Evolutionary conservation across 805 yeast species (phyloP), one percentile per base, ranked within the genome.

Genomic region (Wickerhamomyces ciferrii): DNA sequence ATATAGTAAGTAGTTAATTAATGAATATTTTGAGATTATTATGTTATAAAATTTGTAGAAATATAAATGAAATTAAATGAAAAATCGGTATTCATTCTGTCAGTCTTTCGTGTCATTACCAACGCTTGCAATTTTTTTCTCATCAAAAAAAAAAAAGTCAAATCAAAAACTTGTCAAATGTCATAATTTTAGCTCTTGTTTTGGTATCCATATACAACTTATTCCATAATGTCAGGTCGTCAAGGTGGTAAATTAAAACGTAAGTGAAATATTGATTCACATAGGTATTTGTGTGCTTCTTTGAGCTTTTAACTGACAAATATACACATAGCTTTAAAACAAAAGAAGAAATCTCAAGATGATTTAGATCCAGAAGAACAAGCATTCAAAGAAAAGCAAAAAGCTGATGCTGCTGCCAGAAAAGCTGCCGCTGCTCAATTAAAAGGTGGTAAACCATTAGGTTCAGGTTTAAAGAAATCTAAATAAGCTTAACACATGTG

Each of bases 161-260:
- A 32, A n/a, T n/a, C 6, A 32, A 18, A 32, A 15, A 32, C 19
- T 29, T 7, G n/a, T 13, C n/a, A 29, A 29, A 15, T 14, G 14
- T 29, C 32, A 13, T 29, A 29, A 29, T 7, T 14, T 11, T 10
- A 6, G 5, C 14, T 29, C 8, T 23, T 23, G 25, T 8, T 23
- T 8, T 23, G 25, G 40, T 6, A 19, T n/a, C 18, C 4, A 10
- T n/a, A 34, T 10, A 7, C 20, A 34, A n/a, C 18, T 10, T n/a
- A 7, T 10, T 19, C 18, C 21, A 35, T 9, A 40, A 89, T 90
- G 96, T 89, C 96, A 43, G 90, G 96, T 60, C 90, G 97, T 74
- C 97, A 91, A 76, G 97, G 97, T 64, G 97, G 97, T 62, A 91
- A 91, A 68, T 82, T 91, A 49, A 91, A 91, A 81, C 97, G 90